A percentile compares a stretch with the other conserved stretches of the same genome.
Conservation (phyloP, 768 basidiomycete genomes). For the Royoungia palumana region DNA sequence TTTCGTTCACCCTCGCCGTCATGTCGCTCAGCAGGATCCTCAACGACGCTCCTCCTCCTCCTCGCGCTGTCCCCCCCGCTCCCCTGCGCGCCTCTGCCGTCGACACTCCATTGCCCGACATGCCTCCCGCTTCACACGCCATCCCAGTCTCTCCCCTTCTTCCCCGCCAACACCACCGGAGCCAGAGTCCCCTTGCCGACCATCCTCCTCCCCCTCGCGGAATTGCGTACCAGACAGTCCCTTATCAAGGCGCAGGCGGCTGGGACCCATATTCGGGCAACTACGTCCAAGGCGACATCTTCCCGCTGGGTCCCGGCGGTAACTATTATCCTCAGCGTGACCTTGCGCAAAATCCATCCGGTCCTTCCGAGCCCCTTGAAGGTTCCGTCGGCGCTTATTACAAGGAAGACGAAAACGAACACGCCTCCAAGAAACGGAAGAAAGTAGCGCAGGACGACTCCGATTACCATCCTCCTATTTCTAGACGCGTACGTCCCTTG, state of each 20-base stretch:
- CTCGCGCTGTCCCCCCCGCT: constrained; percentile 27
- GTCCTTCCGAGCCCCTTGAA: constrained; percentile 20
- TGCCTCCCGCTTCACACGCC: constrained; percentile 20
- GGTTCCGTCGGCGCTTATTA: constrained; percentile 25
- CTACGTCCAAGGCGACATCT: constrained; percentile 37
- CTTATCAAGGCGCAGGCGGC: constrained; percentile 38
- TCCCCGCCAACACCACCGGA: constrained; percentile 26
- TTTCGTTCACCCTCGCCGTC: constrained; percentile 14
- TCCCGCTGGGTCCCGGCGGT: constrained; percentile 37
- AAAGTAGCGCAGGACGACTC: constrained; percentile 45
- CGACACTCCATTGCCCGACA: constrained; percentile 22
- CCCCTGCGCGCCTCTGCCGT: constrained; percentile 18
- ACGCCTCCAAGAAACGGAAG: constrained; percentile 48
- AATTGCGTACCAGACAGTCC: constrained; percentile 36
- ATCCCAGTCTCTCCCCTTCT: constrained; percentile 18
- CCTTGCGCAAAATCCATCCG: constrained; percentile 7
- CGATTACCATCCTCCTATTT: constrained; percentile 49
- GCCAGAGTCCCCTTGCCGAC: constrained; percentile 26
- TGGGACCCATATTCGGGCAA: constrained; percentile 39
- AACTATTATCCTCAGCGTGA: constrained; percentile 35
- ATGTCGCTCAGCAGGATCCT: constrained; percentile 82
- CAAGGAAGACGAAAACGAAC: constrained; percentile 30
- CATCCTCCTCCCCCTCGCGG: constrained; percentile 33
- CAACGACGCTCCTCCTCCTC: constrained; percentile 63
- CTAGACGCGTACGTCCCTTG: constrained; percentile 50